phyloP scores from a whole-genome alignment of 1,284 basidiomycete species.

The Ganoderma multipileum region DNA sequence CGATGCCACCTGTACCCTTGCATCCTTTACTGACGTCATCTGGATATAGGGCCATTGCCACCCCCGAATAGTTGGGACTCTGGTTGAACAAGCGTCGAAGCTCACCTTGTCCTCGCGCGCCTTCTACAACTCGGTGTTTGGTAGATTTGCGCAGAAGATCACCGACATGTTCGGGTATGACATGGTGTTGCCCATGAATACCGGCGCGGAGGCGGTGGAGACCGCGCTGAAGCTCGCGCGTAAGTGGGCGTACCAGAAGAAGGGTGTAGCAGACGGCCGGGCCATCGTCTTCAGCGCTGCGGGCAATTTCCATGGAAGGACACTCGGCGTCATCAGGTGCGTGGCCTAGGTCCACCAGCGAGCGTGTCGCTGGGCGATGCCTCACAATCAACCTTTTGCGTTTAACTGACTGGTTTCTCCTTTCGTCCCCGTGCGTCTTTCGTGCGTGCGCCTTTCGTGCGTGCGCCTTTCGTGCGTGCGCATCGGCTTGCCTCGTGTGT shows the following conservation, averaged over 20 bases:
- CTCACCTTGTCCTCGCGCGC: conserved; percentile 95
- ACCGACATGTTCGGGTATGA: conserved; percentile 89
- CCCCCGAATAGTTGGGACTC: conserved; percentile 84
- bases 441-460: conserved; percentile 16
- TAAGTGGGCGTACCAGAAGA: conserved; percentile 93
- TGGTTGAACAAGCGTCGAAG: conserved; percentile 87
- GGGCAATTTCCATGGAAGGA: conserved; percentile 97
- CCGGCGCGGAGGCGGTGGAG: conserved; percentile 97
- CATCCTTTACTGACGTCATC: conserved; percentile 4
- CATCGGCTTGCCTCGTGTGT: conserved; percentile 13
- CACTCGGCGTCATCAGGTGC: conserved; percentile 86
- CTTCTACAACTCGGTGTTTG: conserved; percentile 95
- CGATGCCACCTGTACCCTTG: background rate
- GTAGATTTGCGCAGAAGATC: conserved; percentile 87
- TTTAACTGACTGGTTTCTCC: conserved; percentile 21
- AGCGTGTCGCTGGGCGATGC: conserved; percentile 12
- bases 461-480: conserved; percentile 14
- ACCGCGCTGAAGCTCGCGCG: conserved; percentile 86
- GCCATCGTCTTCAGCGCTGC: conserved; percentile 89
- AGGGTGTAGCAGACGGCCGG: conserved; percentile 83
- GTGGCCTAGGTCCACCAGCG: conserved; percentile 29
- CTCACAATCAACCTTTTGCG: conserved; percentile 27
- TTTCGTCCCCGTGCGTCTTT: background rate
- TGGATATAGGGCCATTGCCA: conserved; percentile 89
- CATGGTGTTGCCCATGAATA: conserved; percentile 99